These are phyloP conservation scores for Epichloe aotearoae DNA, from an alignment of 2,329 filamentous ascomycete genomes.

Conservation along the genomic window DNA sequence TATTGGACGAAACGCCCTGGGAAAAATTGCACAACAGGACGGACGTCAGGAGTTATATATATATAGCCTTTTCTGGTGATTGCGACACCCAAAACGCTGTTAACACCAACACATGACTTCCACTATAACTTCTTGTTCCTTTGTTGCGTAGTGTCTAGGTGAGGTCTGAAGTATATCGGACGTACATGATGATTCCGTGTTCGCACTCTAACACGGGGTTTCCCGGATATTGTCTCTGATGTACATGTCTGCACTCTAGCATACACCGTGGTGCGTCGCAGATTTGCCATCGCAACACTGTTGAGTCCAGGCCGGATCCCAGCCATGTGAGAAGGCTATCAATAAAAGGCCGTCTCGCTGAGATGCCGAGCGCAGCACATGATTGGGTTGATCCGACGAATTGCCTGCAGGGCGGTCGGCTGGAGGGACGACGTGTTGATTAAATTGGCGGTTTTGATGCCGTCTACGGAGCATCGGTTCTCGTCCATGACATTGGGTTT, in stretches of 20 bases:
- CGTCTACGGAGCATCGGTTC: neutral
- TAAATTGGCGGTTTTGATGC: neutral
- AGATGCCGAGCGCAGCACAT: conserved; percentile 14
- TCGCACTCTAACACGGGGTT: no score
- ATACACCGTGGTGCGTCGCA: no score
- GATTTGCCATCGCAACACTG: no score
- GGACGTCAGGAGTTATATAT: neutral
- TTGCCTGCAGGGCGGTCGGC: neutral
- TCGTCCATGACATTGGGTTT: neutral
- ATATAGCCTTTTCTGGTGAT: neutral
- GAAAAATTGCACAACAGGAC: neutral
- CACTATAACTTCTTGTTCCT: no score
- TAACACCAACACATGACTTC: no score
- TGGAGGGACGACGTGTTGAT: neutral
- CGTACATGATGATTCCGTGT: no score
- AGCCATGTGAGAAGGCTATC: neutral
- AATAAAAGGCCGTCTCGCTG: conserved; percentile 13
- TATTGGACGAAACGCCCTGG: neutral
- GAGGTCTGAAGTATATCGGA: no score
- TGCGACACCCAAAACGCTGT: neutral
- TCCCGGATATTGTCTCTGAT: no score
- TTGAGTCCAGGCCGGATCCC: no score
- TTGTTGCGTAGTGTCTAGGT: no score
- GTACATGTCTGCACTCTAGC: no score
- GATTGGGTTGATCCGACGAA: neutral